These are phyloP conservation scores for Geotrichum phurueaensis DNA, from an alignment of 1,139 yeast species.

Conservation along the genomic window DNA sequence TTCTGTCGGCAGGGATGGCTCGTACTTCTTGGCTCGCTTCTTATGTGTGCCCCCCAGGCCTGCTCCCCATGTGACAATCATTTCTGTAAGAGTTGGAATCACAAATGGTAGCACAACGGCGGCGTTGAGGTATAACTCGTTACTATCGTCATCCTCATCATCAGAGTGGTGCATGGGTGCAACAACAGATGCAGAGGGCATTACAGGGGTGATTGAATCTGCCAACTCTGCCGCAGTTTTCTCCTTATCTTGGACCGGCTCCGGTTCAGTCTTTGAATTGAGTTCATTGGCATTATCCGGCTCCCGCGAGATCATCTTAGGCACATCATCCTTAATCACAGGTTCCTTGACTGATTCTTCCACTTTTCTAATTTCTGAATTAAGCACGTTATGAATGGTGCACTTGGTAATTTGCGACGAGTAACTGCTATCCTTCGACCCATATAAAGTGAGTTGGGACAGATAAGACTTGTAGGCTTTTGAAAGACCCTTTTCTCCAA, in stretches of 20 bases:
- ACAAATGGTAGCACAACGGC: constrained; percentile 34
- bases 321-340: constrained; percentile 5
- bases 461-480: constrained; percentile 36
- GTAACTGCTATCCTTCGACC: constrained; percentile 25
- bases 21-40: constrained; percentile 34
- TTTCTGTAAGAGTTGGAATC: constrained; percentile 38
- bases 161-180: constrained; percentile 9
- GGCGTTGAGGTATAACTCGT: constrained; percentile 33
- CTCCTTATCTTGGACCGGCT: constrained; percentile 15
- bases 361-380: constrained; percentile 4
- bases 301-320: constrained; percentile 7
- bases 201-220: constrained; percentile 13
- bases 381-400: constrained; percentile 16
- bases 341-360: constrained; percentile 16
- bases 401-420: constrained; percentile 18
- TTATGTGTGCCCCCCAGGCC: constrained; percentile 38
- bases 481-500: constrained; percentile 53
- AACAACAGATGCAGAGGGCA: constrained; percentile 16
- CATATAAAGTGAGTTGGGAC: constrained; percentile 32
- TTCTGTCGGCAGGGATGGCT: constrained; percentile 39
- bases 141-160: constrained; percentile 21
- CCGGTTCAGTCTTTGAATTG: not conserved
- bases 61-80: constrained; percentile 41
- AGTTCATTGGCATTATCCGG: not conserved
- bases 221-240: constrained; percentile 17